A percentile compares a stretch with the other conserved stretches of the same genome.
Evolutionary conservation across 257 asterid species (phyloP).

Genomic region (Coffea canephora): DNA sequence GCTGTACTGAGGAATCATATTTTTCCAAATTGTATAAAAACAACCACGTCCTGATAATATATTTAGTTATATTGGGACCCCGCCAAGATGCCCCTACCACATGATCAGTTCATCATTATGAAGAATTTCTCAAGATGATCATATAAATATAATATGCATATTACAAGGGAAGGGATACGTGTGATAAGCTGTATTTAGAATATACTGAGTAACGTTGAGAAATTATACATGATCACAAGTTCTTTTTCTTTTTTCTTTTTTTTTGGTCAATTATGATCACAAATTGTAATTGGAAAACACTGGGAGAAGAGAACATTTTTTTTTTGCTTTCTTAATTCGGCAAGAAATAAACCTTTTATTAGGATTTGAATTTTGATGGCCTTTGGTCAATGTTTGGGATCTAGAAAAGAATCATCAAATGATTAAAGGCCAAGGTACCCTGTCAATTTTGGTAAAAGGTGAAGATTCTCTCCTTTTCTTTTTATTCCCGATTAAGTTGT

Average conservation of each 20-base stretch:
- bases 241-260: too few relatives aligned
- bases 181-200: background rate
- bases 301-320: background rate
- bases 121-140: background rate
- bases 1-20: constrained; percentile 33
- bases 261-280: background rate
- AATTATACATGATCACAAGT: background rate
- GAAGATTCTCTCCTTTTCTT: background rate
- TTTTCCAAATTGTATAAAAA: constrained; percentile 31
- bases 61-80: constrained; percentile 1
- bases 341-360: too few relatives aligned
- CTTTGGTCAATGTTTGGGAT: background rate
- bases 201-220: background rate
- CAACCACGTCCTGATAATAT: constrained; percentile 39
- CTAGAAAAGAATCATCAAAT: background rate
- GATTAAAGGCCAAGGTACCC: background rate
- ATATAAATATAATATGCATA: background rate
- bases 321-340: background rate
- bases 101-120: constrained; percentile 14
- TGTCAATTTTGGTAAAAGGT: background rate
- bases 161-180: background rate
- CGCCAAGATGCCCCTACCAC: constrained; percentile 29
- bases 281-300: background rate
- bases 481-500: background rate
- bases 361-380: too few relatives aligned